Percentiles rank a stretch among this genome's conserved stretches.
These are phyloP conservation scores for Neolentinus lepideus DNA, from an alignment of 1,284 basidiomycete species.

Conservation along the genomic window DNA sequence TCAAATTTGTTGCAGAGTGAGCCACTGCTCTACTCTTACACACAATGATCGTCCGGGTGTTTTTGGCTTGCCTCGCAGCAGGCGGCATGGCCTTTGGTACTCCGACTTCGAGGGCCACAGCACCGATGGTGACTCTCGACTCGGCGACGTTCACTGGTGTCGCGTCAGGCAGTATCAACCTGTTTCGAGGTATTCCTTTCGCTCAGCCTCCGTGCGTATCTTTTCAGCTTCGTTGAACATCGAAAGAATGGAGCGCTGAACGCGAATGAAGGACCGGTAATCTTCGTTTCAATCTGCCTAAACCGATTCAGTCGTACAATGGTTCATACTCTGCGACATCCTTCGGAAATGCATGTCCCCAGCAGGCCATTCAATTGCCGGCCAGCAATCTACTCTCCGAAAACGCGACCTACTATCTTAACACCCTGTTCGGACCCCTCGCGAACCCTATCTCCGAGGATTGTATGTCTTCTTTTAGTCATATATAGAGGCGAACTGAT, in stretches of 20 bases:
- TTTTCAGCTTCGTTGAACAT: background rate
- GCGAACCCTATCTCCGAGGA: background rate
- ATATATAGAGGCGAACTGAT: background rate
- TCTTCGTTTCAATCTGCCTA: constrained; percentile 28
- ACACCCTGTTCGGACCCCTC: background rate
- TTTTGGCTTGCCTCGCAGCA: background rate
- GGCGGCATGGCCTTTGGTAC: background rate
- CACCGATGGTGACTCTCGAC: constrained; percentile 20
- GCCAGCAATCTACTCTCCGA: background rate
- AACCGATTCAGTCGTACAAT: constrained; percentile 21
- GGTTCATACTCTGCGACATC: constrained; percentile 18
- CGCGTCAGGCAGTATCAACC: constrained; percentile 11
- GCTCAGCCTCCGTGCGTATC: constrained; percentile 27
- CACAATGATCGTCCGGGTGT: background rate
- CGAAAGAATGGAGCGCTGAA: background rate
- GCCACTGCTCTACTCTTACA: too few relatives aligned
- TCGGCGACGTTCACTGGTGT: constrained; percentile 18
- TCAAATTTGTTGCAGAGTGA: too few relatives aligned
- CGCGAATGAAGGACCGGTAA: constrained; percentile 2
- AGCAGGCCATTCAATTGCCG: constrained; percentile 17
- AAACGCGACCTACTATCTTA: constrained; percentile 8
- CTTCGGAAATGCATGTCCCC: constrained; percentile 29
- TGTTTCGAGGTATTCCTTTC: constrained; percentile 30
- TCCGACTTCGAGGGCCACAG: constrained; percentile 1
- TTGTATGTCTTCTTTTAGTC: background rate